These are phyloP conservation scores for Fusarium ramigenum DNA, from an alignment of 2,329 filamentous ascomycete genomes.

Conservation along the genomic window DNA sequence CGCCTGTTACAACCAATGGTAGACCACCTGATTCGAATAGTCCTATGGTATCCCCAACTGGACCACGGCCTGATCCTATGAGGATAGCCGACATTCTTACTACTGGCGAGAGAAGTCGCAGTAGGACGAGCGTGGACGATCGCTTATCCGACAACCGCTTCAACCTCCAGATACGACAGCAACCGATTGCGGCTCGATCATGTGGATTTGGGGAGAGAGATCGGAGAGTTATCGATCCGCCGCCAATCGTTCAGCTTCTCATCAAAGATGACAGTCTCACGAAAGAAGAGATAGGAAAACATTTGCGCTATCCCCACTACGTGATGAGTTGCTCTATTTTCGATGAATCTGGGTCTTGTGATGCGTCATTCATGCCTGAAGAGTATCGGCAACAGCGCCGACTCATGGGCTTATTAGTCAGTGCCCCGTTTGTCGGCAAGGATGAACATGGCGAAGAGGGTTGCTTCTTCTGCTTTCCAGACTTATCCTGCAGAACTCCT, in stretches of 20 bases:
- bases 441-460: slow-evolving; percentile 79
- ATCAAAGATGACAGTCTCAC: slow-evolving; percentile 67
- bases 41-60: slow-evolving; percentile 21
- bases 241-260: slow-evolving; percentile 80
- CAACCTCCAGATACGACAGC: slow-evolving; percentile 70
- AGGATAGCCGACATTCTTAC: slow-evolving; percentile 38
- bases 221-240: slow-evolving; percentile 82
- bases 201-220: slow-evolving; percentile 87
- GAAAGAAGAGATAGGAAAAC: slow-evolving; percentile 61
- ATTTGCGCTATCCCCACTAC: slow-evolving; percentile 69
- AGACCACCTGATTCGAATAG: slow-evolving; percentile 1
- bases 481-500: slow-evolving; percentile 81
- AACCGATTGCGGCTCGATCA: slow-evolving; percentile 79
- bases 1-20: neutral
- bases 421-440: slow-evolving; percentile 78
- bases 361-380: slow-evolving; percentile 76
- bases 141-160: slow-evolving; percentile 39
- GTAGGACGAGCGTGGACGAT: neutral
- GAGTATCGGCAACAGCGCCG: slow-evolving; percentile 77
- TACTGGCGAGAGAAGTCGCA: neutral
- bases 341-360: slow-evolving; percentile 72
- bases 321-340: slow-evolving; percentile 82
- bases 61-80: slow-evolving; percentile 35
- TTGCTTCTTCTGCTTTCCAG: slow-evolving; percentile 87
- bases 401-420: slow-evolving; percentile 82